phyloP scores from a whole-genome alignment of 208 protist species.

The Trypanosoma avium region DNA sequence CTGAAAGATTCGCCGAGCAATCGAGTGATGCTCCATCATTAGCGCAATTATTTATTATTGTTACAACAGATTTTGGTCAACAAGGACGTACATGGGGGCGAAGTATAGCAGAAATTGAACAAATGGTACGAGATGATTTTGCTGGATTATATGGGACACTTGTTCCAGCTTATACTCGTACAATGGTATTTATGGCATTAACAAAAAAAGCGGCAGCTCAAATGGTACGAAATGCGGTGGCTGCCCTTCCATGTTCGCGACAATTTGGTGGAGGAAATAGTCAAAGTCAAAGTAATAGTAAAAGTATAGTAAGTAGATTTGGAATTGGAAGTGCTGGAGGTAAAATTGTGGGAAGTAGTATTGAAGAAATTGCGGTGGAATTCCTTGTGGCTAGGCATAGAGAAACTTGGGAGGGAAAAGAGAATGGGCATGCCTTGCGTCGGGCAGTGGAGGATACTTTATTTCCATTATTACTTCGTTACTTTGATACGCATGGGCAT shows the following conservation, averaged over 20 bases:
- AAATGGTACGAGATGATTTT: conserved; percentile 68
- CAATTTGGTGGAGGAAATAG: too few species aligned
- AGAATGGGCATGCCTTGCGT: conserved; percentile 71
- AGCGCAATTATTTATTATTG: conserved; percentile 57
- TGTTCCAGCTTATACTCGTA: conserved; percentile 60
- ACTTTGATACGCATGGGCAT: conserved; percentile 35
- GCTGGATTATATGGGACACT: conserved; percentile 63
- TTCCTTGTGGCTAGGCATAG: conserved; percentile 57
- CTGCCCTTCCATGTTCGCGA: conserved; percentile 46
- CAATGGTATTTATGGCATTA: conserved; percentile 60
- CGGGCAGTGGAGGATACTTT: conserved; percentile 62
- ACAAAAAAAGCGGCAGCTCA: conserved; percentile 41
- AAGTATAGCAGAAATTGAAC: conserved; percentile 48
- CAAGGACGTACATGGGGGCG: conserved; percentile 74
- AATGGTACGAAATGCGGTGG: conserved; percentile 48
- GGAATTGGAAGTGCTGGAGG: conserved; percentile 16
- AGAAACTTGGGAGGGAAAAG: conserved; percentile 49
- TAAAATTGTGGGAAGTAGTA: conserved; percentile 39
- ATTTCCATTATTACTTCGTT: conserved; percentile 45
- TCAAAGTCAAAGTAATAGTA: too few species aligned
- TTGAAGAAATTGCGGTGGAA: conserved; percentile 52
- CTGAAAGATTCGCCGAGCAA: conserved; percentile 65
- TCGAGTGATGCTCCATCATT: conserved; percentile 40
- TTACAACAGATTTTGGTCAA: conserved; percentile 85
- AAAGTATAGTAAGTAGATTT: too few species aligned